Evolutionary conservation across 2,329 filamentous ascomycete species (phyloP).

Genomic region (Pseudogymnoascus sp.): DNA sequence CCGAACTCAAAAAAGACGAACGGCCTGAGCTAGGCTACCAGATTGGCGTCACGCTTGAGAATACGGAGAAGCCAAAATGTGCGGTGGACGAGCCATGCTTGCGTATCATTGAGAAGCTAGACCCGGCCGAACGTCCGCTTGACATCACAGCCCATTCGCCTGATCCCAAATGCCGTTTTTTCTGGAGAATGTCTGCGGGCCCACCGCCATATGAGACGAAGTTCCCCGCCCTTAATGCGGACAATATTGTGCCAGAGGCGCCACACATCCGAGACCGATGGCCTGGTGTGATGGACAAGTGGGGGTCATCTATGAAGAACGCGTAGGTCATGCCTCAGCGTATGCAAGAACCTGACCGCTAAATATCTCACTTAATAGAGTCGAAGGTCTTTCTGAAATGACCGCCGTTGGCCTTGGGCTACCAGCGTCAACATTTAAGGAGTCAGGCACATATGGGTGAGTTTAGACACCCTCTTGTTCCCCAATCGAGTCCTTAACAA

Average conservation of each 20-base stretch:
- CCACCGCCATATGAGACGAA: conserved; percentile 44
- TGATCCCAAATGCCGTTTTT: conserved; percentile 56
- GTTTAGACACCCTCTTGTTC: background rate
- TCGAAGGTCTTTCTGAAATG: conserved; percentile 44
- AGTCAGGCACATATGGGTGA: conserved; percentile 42
- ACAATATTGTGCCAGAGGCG: conserved; percentile 47
- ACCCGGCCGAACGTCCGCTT: conserved; percentile 47
- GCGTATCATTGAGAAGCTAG: conserved; percentile 46
- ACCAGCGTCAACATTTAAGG: conserved; percentile 43
- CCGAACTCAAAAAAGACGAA: conserved; percentile 42
- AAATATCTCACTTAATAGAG: conserved; percentile 22
- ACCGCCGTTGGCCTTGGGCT: conserved; percentile 48
- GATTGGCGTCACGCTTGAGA: conserved; percentile 54
- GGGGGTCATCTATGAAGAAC: conserved; percentile 49
- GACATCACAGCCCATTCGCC: conserved; percentile 49
- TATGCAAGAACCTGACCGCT: conserved; percentile 55
- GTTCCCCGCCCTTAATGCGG: conserved; percentile 48
- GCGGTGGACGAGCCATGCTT: conserved; percentile 55
- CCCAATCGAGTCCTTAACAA: background rate
- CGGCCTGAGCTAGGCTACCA: conserved; percentile 52
- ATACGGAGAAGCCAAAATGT: conserved; percentile 57
- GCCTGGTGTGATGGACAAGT: background rate
- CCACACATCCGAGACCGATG: conserved; percentile 36
- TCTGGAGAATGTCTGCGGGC: conserved; percentile 50
- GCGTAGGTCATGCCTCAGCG: conserved; percentile 41